Conservation (phyloP, 1,139 yeast species). For the Wickerhamomyces sp. region DNA sequence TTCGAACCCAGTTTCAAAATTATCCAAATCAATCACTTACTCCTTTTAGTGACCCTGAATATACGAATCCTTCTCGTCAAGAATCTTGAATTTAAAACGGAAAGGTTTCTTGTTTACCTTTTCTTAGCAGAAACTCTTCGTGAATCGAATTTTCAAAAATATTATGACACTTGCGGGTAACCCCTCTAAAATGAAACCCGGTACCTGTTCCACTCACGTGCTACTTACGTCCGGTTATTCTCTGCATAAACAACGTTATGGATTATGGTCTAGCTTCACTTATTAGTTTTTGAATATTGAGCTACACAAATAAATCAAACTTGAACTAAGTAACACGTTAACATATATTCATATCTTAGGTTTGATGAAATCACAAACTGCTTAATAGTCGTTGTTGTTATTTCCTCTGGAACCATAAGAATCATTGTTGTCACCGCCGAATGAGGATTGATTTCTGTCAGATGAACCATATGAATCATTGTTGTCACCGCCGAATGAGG, state of each 20-base stretch:
- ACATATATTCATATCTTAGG: not conserved
- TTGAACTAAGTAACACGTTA: not conserved
- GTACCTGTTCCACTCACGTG: not conserved
- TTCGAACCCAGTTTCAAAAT: no score
- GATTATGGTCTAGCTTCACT: no score
- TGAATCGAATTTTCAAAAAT: not conserved
- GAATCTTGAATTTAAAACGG: not conserved
- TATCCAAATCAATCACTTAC: not conserved
- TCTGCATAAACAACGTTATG: no score
- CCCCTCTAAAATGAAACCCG: not conserved
- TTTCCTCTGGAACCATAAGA: constrained; percentile 1
- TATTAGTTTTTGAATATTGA: no score
- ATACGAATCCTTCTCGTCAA: not conserved
- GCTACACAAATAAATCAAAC: no score
- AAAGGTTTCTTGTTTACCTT: not conserved
- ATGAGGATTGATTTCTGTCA: constrained; percentile 4
- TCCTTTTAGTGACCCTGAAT: not conserved
- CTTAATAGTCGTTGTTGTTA: constrained; percentile 2
- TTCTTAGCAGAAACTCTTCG: not conserved
- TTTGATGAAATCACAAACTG: constrained; percentile 6
- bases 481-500: constrained; percentile 4
- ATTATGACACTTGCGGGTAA: not conserved
- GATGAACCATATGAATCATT: constrained; percentile 4
- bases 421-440: constrained; percentile 8
- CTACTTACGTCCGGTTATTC: no score